Evolutionary conservation across 1,284 basidiomycete species (phyloP).

Genomic region (Moniliella sp.): DNA sequence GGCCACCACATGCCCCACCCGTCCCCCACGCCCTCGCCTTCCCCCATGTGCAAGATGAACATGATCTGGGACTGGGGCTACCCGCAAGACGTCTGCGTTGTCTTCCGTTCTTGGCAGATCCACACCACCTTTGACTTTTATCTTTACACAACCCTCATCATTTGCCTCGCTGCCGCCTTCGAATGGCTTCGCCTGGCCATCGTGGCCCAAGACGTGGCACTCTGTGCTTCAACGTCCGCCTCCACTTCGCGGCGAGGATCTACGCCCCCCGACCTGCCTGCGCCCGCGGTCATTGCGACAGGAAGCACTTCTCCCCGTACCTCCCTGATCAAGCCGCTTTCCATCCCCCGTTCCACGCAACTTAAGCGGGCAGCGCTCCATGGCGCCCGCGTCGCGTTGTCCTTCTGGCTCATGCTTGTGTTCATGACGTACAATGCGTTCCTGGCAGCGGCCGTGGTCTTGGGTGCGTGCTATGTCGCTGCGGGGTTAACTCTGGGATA

Average conservation of each 20-base stretch:
- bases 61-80: constrained; percentile 11
- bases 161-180: constrained; percentile 2
- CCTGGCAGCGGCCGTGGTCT: constrained; percentile 11
- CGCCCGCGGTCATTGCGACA: not conserved
- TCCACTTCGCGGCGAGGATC: not conserved
- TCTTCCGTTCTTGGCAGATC: constrained; percentile 7
- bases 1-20: too few species aligned
- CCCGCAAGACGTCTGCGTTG: constrained; percentile 6
- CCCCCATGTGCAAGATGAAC: constrained; percentile 9
- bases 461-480: constrained; percentile 3
- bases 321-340: constrained; percentile 1
- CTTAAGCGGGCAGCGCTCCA: constrained; percentile 6
- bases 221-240: constrained; percentile 1
- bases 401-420: constrained; percentile 17
- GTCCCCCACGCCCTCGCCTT: too few species aligned
- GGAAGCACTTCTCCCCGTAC: constrained; percentile 1
- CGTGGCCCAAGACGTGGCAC: constrained; percentile 2
- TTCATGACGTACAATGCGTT: constrained; percentile 22
- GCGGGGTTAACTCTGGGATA: not conserved
- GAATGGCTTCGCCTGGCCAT: constrained; percentile 8
- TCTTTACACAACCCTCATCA: constrained; percentile 4
- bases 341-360: constrained; percentile 3
- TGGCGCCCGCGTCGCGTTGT: constrained; percentile 6
- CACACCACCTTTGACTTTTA: constrained; percentile 4
- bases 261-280: not conserved